These are phyloP conservation scores for Pichia sp. DNA, from an alignment of 1,139 yeast species.

Conservation along the genomic window DNA sequence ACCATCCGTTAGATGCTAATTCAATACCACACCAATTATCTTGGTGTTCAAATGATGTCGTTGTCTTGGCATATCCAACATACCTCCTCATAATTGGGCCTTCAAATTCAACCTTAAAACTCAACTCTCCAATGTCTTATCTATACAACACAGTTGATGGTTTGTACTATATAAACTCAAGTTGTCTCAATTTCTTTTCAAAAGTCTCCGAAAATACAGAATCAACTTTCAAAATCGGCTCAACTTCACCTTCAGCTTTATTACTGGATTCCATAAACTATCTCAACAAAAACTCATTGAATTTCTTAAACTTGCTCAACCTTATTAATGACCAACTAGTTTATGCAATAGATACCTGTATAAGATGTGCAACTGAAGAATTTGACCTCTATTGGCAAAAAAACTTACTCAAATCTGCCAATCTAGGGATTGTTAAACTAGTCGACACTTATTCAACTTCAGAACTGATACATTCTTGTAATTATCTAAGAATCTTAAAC, in stretches of 20 bases:
- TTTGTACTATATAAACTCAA: conserved; percentile 52
- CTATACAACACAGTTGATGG: conserved; percentile 63
- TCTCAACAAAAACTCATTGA: conserved; percentile 62
- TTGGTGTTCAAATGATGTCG: conserved; percentile 89
- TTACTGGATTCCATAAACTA: conserved; percentile 77
- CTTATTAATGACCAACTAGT: conserved; percentile 48
- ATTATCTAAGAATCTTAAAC: conserved; percentile 60
- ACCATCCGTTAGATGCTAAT: not conserved
- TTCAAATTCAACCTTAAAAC: conserved; percentile 53
- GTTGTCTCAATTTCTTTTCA: conserved; percentile 55
- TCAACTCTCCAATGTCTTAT: conserved; percentile 29
- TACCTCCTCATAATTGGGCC: conserved; percentile 72
- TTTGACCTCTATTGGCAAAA: conserved; percentile 77
- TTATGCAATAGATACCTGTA: conserved; percentile 64
- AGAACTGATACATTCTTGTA: conserved; percentile 54
- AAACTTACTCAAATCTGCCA: conserved; percentile 68
- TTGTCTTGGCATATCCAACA: conserved; percentile 53
- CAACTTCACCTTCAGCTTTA: conserved; percentile 77
- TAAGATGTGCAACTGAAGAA: conserved; percentile 72
- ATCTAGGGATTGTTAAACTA: conserved; percentile 72
- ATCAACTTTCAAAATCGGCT: conserved; percentile 72
- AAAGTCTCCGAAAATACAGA: conserved; percentile 56
- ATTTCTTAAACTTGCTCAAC: conserved; percentile 73
- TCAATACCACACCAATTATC: conserved; percentile 40
- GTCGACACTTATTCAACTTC: conserved; percentile 49